A percentile compares a stretch with the other conserved stretches of the same genome.
Evolutionary conservation across 2,329 filamentous ascomycete genomes (phyloP).

Genomic region (Dendryphion nanum): DNA sequence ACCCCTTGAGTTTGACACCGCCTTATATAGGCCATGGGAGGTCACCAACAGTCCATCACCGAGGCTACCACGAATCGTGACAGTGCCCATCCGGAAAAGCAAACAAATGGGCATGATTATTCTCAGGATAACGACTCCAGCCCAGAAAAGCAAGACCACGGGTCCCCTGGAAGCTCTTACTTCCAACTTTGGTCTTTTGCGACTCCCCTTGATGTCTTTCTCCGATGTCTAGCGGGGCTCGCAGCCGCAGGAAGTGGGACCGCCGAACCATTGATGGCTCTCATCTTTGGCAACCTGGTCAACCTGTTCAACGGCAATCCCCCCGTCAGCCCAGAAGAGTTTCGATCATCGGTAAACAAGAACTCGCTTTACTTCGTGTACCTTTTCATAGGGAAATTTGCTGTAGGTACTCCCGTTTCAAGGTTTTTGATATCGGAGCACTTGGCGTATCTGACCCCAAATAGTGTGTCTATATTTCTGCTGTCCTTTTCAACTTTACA

Average conservation of each 20-base stretch:
- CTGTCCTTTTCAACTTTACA: too few relatives aligned
- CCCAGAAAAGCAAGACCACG: too few relatives aligned
- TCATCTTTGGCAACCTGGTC: conserved; percentile 31
- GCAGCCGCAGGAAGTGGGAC: conserved; percentile 8
- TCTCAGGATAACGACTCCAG: too few relatives aligned
- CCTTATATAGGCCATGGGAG: too few relatives aligned
- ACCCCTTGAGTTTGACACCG: too few relatives aligned
- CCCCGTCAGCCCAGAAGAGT: conserved; percentile 7
- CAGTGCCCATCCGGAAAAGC: too few relatives aligned
- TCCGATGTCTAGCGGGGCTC: conserved; percentile 5
- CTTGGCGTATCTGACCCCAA: neutral
- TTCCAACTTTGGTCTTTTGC: conserved; percentile 11
- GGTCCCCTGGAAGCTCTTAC: conserved; percentile 6
- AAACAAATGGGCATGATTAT: too few relatives aligned
- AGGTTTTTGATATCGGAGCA: neutral
- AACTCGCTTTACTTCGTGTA: conserved; percentile 10
- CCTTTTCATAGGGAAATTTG: conserved; percentile 9
- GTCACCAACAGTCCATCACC: too few relatives aligned
- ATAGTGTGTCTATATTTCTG: neutral
- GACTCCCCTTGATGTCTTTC: conserved; percentile 4
- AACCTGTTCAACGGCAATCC: conserved; percentile 27
- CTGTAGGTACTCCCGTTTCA: conserved; percentile 2
- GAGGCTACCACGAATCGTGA: too few relatives aligned
- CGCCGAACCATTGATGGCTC: conserved; percentile 12
- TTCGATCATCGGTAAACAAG: conserved; percentile 7